Evolutionary conservation across 78 protist genomes (phyloP).

Genomic region (Dictyostelium firmibasis): DNA sequence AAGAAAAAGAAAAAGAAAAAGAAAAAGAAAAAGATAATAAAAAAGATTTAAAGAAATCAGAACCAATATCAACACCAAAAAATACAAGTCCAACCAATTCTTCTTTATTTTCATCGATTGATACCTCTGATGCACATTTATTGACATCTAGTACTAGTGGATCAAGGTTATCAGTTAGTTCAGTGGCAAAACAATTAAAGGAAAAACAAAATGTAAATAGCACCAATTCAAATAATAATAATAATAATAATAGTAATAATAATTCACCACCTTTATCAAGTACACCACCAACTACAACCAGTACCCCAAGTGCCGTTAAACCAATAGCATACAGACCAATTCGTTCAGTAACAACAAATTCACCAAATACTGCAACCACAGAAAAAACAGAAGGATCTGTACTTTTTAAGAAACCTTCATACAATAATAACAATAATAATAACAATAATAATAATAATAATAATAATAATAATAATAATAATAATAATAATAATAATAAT

Average conservation of each 20-base stretch:
- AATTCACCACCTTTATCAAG: slow-evolving; percentile 12
- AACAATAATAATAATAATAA: not conserved
- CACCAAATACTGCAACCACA: not conserved
- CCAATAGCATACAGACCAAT: not conserved
- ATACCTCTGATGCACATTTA: not conserved
- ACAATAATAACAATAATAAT: not conserved
- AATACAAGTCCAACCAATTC: not conserved
- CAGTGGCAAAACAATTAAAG: slow-evolving; percentile 44
- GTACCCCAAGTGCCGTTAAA: not conserved
- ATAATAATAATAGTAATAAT: not conserved
- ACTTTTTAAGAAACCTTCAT: not conserved
- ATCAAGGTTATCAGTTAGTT: slow-evolving; percentile 8
- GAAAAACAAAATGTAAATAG: not conserved
- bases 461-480: not conserved
- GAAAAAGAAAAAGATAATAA: not conserved
- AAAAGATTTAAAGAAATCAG: not conserved
- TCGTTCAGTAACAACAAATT: not conserved
- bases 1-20: not conserved
- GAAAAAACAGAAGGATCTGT: not conserved
- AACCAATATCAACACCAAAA: not conserved
- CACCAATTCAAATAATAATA: not conserved
- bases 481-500: not conserved
- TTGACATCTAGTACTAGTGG: not conserved
- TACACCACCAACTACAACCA: not conserved
- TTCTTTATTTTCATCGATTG: not conserved